These are phyloP conservation scores for Pyrenophora teres DNA, from an alignment of 2,329 filamentous ascomycete genomes.

Conservation along the genomic window DNA sequence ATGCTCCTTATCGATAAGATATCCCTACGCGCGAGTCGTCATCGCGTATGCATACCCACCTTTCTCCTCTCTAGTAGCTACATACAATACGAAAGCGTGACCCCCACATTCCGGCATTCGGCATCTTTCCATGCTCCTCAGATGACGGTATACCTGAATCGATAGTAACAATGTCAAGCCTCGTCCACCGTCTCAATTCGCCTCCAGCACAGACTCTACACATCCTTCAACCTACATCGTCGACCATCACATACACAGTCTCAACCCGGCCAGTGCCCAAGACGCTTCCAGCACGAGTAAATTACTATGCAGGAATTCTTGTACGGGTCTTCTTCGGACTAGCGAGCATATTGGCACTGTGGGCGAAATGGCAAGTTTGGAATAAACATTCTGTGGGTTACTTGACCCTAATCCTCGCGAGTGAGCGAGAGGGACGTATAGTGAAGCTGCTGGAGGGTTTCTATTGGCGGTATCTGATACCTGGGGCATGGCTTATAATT, in stretches of 20 bases:
- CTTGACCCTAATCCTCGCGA: conserved; percentile 10
- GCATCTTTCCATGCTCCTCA: neutral
- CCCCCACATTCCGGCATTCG: conserved; percentile 7
- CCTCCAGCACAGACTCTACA: conserved; percentile 35
- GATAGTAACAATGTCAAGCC: conserved; percentile 22
- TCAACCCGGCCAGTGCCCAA: conserved; percentile 70
- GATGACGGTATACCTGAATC: conserved; percentile 9
- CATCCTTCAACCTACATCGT: conserved; percentile 63
- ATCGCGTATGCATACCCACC: no score
- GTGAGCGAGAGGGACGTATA: conserved; percentile 22
- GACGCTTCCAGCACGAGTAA: conserved; percentile 53
- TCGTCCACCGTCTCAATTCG: conserved; percentile 32
- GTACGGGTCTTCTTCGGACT: conserved; percentile 52
- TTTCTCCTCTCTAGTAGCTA: conserved; percentile 4
- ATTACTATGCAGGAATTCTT: conserved; percentile 52
- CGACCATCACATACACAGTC: conserved; percentile 90
- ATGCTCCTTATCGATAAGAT: no score
- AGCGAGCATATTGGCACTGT: conserved; percentile 46
- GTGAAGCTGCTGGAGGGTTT: conserved; percentile 46
- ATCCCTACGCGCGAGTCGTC: no score
- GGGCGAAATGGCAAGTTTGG: conserved; percentile 31
- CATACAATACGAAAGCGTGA: neutral
- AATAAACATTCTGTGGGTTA: conserved; percentile 2
- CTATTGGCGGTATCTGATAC: conserved; percentile 51
- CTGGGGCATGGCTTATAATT: conserved; percentile 47